These are phyloP conservation scores for Erigeron canadensis DNA, from an alignment of 129 eudicot species.

Conservation along the genomic window DNA sequence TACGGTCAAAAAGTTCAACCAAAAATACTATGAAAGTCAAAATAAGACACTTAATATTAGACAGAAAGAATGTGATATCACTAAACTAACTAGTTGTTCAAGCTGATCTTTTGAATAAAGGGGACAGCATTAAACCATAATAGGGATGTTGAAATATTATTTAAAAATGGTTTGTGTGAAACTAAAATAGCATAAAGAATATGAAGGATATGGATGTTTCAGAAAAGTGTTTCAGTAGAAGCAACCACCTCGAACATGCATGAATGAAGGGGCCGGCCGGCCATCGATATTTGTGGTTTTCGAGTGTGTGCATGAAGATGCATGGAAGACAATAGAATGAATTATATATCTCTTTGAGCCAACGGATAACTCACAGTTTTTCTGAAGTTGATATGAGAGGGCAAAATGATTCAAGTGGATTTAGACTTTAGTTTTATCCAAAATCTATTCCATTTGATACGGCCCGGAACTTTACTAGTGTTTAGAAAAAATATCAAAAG, in stretches of 20 bases:
- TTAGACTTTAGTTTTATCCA: background rate
- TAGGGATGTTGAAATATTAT: background rate
- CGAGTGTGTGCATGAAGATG: constrained; percentile 33
- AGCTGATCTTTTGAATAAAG: no score
- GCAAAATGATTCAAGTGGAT: constrained; percentile 19
- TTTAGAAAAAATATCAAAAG: no score
- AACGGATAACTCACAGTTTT: constrained; percentile 35
- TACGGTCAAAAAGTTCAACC: no score
- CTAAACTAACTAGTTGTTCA: no score
- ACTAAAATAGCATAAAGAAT: constrained; percentile 29
- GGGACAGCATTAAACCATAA: background rate
- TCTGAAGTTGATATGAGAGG: constrained; percentile 24
- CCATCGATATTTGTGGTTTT: constrained; percentile 22
- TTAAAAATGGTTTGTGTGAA: constrained; percentile 21
- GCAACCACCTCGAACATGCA: constrained; percentile 4
- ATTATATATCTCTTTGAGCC: constrained; percentile 36
- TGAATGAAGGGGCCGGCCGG: constrained; percentile 29
- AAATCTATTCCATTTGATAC: background rate
- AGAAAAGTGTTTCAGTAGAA: constrained; percentile 20
- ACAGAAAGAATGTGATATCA: no score
- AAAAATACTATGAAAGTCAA: no score
- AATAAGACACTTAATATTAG: no score
- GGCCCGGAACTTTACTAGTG: no score
- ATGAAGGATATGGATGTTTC: constrained; percentile 27
- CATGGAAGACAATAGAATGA: constrained; percentile 52